These are phyloP conservation scores for Hypoxylon sp. DNA, from an alignment of 2,329 filamentous ascomycete genomes.

Conservation along the genomic window DNA sequence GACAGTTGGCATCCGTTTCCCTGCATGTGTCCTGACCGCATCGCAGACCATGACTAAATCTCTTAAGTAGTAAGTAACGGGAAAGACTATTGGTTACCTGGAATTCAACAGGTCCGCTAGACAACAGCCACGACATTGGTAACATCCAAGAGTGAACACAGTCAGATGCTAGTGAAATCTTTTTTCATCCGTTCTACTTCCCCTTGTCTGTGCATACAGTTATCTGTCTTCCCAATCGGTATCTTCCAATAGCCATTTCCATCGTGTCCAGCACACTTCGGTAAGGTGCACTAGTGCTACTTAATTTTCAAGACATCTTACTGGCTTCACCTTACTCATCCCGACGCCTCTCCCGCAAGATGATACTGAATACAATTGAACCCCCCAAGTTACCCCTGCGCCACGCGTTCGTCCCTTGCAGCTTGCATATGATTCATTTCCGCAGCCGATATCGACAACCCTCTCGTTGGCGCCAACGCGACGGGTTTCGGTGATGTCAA, in stretches of 20 bases:
- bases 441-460: conserved; percentile 28
- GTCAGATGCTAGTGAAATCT: conserved; percentile 27
- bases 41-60: conserved; percentile 20
- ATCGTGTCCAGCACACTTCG: conserved; percentile 37
- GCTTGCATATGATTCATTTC: conserved; percentile 43
- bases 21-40: conserved; percentile 42
- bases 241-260: conserved; percentile 38
- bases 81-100: conserved; percentile 34
- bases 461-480: conserved; percentile 42
- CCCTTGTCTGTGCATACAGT: conserved; percentile 36
- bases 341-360: conserved; percentile 37
- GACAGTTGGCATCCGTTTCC: conserved; percentile 42
- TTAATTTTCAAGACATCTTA: conserved; percentile 29
- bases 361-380: conserved; percentile 40
- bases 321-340: conserved; percentile 43
- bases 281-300: conserved; percentile 37
- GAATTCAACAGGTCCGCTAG: conserved; percentile 30
- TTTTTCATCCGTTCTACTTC: conserved; percentile 31
- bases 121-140: conserved; percentile 35
- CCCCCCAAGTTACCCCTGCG: conserved; percentile 36
- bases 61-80: conserved; percentile 21
- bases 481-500: conserved; percentile 33
- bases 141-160: conserved; percentile 19
- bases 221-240: conserved; percentile 35
- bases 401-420: conserved; percentile 50